These are phyloP conservation scores for Acrocalymma vagum DNA, from an alignment of 2,329 filamentous ascomycete species.

Conservation along the genomic window DNA sequence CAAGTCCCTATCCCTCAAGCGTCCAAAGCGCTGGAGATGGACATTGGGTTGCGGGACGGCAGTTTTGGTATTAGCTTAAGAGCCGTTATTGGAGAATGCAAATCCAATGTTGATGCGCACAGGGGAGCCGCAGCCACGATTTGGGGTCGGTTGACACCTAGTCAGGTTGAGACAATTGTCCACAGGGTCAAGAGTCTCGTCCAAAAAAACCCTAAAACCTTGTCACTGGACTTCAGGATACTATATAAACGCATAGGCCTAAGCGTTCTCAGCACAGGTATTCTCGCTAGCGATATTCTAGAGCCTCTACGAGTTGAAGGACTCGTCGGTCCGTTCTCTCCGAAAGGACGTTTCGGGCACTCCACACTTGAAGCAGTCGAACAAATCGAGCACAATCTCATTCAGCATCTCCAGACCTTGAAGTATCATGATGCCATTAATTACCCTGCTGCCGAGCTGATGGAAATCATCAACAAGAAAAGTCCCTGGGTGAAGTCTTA, in stretches of 20 bases:
- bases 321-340: conserved; percentile 22
- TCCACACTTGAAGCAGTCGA: conserved; percentile 24
- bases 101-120: conserved; percentile 1
- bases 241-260: conserved; percentile 29
- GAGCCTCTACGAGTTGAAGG: conserved; percentile 28
- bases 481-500: conserved; percentile 1
- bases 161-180: conserved; percentile 19
- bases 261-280: conserved; percentile 10
- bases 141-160: conserved; percentile 26
- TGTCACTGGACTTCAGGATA: conserved; percentile 13
- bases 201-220: conserved; percentile 15
- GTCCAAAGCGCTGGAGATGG: conserved; percentile 9
- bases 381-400: conserved; percentile 24
- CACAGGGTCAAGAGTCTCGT: conserved; percentile 26
- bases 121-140: conserved; percentile 26
- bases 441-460: conserved; percentile 5
- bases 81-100: conserved; percentile 2
- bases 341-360: no score
- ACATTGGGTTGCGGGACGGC: conserved; percentile 14
- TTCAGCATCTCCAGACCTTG: conserved; percentile 17
- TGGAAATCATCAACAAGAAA: conserved; percentile 13
- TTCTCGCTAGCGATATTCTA: conserved; percentile 37
- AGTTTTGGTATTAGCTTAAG: conserved; percentile 24
- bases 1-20: conserved; percentile 3
- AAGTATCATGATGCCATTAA: conserved; percentile 12